Conservation (phyloP, 768 basidiomycete species). For the Tricholoma furcatifolium region DNA sequence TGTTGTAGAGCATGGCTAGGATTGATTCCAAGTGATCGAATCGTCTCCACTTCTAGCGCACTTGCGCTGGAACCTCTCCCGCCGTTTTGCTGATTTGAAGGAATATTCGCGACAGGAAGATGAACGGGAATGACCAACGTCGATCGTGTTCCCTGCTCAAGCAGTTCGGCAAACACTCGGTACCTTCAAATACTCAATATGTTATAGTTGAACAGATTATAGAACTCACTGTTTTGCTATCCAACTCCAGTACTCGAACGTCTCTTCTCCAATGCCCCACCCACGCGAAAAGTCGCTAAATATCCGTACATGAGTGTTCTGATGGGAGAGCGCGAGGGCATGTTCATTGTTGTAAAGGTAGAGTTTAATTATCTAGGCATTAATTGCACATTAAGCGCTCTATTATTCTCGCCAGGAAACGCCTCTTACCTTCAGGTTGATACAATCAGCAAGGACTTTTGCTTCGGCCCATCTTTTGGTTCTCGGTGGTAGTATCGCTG, state of each 20-base stretch:
- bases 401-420: background rate
- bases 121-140: constrained; percentile 63
- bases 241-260: constrained; percentile 98
- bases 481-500: constrained; percentile 81
- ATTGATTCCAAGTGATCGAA: constrained; percentile 68
- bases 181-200: constrained; percentile 47
- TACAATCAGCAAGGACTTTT: constrained; percentile 92
- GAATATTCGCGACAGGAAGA: constrained; percentile 36
- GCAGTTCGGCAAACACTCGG: constrained; percentile 85
- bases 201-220: background rate
- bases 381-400: background rate
- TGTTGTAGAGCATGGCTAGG: constrained; percentile 85
- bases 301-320: constrained; percentile 80
- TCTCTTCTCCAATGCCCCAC: constrained; percentile 97
- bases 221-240: constrained; percentile 79
- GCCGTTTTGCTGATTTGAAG: constrained; percentile 16
- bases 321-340: constrained; percentile 74
- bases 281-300: constrained; percentile 85
- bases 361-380: constrained; percentile 75
- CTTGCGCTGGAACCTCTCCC: constrained; percentile 12
- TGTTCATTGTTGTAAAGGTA: constrained; percentile 92
- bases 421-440: constrained; percentile 75
- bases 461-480: constrained; percentile 99
- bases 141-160: constrained; percentile 75
- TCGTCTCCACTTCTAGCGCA: constrained; percentile 51